Percentiles rank a stretch among this genome's conserved stretches.
These are phyloP conservation scores for Suillus luteus DNA, from an alignment of 768 basidiomycete genomes.

Conservation along the genomic window DNA sequence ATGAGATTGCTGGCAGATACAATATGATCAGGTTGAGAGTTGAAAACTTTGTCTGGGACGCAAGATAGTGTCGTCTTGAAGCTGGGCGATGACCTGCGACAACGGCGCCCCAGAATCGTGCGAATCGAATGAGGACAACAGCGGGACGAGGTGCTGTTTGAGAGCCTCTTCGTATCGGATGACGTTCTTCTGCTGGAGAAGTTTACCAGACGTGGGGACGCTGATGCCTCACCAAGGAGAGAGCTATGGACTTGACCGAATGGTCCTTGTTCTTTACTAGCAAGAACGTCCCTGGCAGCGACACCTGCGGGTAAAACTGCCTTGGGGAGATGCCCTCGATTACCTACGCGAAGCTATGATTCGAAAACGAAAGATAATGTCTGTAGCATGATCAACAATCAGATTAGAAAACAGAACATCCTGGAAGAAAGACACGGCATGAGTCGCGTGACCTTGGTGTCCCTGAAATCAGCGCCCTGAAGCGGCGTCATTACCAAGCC, in stretches of 20 bases:
- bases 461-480: constrained; percentile 56
- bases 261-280: too few species aligned
- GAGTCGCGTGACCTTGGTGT: constrained; percentile 53
- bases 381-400: constrained; percentile 32
- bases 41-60: constrained; percentile 27
- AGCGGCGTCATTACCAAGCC: constrained; percentile 55
- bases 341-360: constrained; percentile 28
- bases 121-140: constrained; percentile 41
- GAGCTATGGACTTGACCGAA: too few species aligned
- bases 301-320: constrained; percentile 14
- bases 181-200: constrained; percentile 61
- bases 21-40: constrained; percentile 33
- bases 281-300: too few species aligned
- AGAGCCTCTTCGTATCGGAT: constrained; percentile 57
- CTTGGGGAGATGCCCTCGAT: constrained; percentile 18
- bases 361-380: constrained; percentile 62
- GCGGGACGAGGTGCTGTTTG: constrained; percentile 42
- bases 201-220: constrained; percentile 27
- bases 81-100: constrained; percentile 38
- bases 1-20: constrained; percentile 48
- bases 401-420: background rate
- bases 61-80: constrained; percentile 40
- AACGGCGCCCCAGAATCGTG: constrained; percentile 35
- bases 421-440: background rate
- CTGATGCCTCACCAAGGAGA: too few species aligned